Percentiles rank a stretch among this genome's conserved stretches.
These are phyloP conservation scores for Cyclanthera cordifolia DNA, from an alignment of 306 rosid species.

Conservation along the genomic window DNA sequence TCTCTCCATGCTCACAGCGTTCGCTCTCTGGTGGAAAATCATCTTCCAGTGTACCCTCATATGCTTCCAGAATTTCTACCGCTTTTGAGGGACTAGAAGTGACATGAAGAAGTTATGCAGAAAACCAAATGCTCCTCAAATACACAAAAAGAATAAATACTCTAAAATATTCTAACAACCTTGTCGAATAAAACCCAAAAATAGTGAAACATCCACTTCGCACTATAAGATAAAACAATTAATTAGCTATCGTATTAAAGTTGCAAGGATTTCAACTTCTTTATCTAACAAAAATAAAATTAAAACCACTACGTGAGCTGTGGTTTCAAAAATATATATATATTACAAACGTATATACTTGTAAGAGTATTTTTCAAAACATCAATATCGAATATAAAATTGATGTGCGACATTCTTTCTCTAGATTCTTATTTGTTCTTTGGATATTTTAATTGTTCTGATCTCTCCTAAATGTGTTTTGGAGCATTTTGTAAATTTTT, in stretches of 20 bases:
- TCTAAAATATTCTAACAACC: not conserved
- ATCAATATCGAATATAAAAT: not conserved
- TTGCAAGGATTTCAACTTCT: not conserved
- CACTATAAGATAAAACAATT: not conserved
- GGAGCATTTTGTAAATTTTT: no score
- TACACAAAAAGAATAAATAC: not conserved
- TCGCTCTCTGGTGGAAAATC: conserved; percentile 92
- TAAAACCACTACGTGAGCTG: not conserved
- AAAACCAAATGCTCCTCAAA: not conserved
- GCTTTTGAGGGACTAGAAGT: conserved; percentile 61
- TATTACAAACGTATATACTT: not conserved
- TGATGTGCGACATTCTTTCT: no score
- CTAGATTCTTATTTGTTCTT: no score
- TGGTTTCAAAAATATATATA: not conserved
- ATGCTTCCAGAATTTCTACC: conserved; percentile 95
- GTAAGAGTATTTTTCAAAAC: not conserved
- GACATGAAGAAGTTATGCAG: not conserved
- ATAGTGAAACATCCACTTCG: not conserved
- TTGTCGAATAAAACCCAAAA: not conserved
- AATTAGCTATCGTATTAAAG: not conserved
- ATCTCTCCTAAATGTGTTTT: no score
- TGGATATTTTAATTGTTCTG: no score
- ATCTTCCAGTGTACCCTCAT: conserved; percentile 94
- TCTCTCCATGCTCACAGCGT: conserved; percentile 96
- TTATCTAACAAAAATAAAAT: not conserved